A percentile compares a stretch with the other conserved stretches of the same genome.
Evolutionary conservation across 2,329 filamentous ascomycete genomes (phyloP).

Genomic region (Calonectria pteridis): DNA sequence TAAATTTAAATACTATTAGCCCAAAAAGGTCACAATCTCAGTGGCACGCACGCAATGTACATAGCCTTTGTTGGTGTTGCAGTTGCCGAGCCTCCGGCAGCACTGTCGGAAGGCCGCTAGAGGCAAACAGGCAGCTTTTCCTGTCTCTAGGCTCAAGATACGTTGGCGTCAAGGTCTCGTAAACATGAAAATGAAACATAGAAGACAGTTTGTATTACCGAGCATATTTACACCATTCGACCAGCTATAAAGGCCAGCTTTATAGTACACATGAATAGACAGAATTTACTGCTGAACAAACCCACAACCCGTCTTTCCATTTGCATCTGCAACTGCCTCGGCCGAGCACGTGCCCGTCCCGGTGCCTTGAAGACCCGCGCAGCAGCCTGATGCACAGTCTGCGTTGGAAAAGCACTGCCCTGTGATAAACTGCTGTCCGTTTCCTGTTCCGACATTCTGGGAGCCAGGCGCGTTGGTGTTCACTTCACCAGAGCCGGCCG

Average conservation of each 20-base stretch:
- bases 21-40: neutral
- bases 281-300: constrained; percentile 41
- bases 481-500: neutral
- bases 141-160: too few relatives aligned
- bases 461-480: constrained; percentile 28
- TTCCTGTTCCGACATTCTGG: constrained; percentile 38
- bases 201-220: neutral
- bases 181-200: neutral
- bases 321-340: constrained; percentile 21
- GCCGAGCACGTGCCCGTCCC: constrained; percentile 25
- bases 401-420: constrained; percentile 41
- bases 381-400: constrained; percentile 44
- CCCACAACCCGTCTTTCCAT: constrained; percentile 47
- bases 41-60: neutral
- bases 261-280: neutral
- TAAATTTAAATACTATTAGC: neutral
- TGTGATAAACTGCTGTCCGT: constrained; percentile 44
- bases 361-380: constrained; percentile 30
- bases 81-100: too few relatives aligned
- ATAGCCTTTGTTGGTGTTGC: neutral
- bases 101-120: neutral
- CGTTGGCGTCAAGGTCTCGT: neutral
- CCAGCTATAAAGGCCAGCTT: neutral
- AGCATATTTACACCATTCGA: neutral
- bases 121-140: neutral